Conservation (phyloP, 108 stramenopile genomes). For the Nitzschia sp. region DNA sequence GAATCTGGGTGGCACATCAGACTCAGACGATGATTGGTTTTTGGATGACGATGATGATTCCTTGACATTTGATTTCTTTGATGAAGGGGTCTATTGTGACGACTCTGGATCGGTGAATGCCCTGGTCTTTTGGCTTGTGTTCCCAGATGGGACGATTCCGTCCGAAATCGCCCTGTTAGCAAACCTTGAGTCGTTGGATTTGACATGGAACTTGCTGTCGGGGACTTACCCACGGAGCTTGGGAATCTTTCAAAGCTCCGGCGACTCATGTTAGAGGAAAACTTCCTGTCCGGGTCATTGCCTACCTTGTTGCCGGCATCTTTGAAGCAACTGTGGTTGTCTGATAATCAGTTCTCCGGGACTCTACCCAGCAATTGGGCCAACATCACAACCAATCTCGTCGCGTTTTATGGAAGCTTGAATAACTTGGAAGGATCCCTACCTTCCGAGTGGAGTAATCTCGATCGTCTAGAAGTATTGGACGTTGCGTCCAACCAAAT, state of each 20-base stretch:
- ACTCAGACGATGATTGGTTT: too few relatives aligned
- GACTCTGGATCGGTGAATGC: too few relatives aligned
- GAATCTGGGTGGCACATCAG: slow-evolving; percentile 12
- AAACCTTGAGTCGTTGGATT: slow-evolving; percentile 47
- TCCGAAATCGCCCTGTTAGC: slow-evolving; percentile 28
- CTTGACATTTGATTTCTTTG: too few relatives aligned
- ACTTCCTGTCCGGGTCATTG: background rate
- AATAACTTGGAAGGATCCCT: background rate
- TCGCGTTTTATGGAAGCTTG: background rate
- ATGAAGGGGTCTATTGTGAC: too few relatives aligned
- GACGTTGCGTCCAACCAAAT: slow-evolving; percentile 9
- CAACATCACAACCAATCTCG: background rate
- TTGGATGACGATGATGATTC: too few relatives aligned
- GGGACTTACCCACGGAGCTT: slow-evolving; percentile 39
- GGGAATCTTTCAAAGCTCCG: slow-evolving; percentile 21
- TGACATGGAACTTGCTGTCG: slow-evolving; percentile 44
- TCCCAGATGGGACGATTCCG: slow-evolving; percentile 46
- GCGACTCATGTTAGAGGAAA: background rate
- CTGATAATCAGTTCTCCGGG: slow-evolving; percentile 15
- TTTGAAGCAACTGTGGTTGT: background rate
- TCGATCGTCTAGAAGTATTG: background rate
- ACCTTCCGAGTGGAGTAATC: background rate
- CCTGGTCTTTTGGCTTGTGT: too few relatives aligned
- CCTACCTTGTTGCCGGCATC: background rate
- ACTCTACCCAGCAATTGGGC: slow-evolving; percentile 10